Evolutionary conservation across 176 grass and related monocot species (phyloP).

Genomic region (Aechmea fasciata): DNA sequence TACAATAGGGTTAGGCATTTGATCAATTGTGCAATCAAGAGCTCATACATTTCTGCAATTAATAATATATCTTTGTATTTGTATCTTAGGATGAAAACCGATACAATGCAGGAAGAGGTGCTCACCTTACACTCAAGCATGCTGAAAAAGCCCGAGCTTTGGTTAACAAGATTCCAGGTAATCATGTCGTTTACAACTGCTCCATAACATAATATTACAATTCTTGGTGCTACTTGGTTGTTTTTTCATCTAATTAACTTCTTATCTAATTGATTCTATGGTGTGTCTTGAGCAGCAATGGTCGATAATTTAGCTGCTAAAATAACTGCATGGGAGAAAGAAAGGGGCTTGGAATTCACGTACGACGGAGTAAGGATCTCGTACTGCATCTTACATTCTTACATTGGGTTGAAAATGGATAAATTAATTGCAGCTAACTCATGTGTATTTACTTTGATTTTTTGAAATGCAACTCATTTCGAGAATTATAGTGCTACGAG

Average conservation of each 20-base stretch:
- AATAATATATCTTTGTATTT: neutral
- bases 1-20: constrained; percentile 10
- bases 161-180: constrained; percentile 51
- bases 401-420: neutral
- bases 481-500: no score
- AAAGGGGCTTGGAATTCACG: constrained; percentile 46
- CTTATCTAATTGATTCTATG: neutral
- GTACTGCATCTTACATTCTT: neutral
- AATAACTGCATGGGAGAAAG: constrained; percentile 47
- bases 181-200: neutral
- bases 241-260: neutral
- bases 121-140: constrained; percentile 46
- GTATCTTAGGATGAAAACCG: constrained; percentile 41
- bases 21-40: neutral
- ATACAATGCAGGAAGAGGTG: constrained; percentile 47
- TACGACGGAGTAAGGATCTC: constrained; percentile 41
- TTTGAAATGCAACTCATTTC: neutral
- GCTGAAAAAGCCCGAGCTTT: constrained; percentile 49
- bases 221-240: neutral
- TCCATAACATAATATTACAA: neutral
- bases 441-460: neutral
- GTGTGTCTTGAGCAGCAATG: constrained; percentile 20
- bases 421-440: neutral
- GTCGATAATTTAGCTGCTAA: constrained; percentile 47
- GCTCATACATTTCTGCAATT: neutral